These are phyloP conservation scores for Neurospora sp. DNA, from an alignment of 495 filamentous ascomycete genomes.

Conservation along the genomic window DNA sequence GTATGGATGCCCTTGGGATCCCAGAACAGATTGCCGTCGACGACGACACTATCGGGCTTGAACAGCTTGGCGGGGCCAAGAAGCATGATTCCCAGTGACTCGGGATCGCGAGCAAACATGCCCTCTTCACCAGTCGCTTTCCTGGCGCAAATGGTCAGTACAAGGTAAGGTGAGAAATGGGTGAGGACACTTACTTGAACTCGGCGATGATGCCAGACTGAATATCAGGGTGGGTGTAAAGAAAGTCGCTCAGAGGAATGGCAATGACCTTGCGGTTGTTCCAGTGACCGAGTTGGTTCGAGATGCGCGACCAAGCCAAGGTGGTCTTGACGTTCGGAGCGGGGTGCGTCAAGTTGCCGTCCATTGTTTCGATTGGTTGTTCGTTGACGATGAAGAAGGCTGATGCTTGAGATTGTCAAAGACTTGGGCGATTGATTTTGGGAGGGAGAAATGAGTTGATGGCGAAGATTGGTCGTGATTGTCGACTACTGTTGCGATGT, in stretches of 20 bases:
- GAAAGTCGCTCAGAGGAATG: constrained; percentile 1
- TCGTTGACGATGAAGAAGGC: background rate
- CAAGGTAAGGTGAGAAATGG: background rate
- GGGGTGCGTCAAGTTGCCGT: background rate
- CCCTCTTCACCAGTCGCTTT: background rate
- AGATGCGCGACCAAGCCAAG: background rate
- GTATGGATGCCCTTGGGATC: constrained; percentile 2
- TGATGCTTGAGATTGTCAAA: background rate
- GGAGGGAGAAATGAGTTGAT: background rate
- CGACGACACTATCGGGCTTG: background rate
- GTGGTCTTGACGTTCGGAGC: background rate
- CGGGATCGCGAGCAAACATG: constrained; percentile 1
- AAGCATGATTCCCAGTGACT: constrained; percentile 4
- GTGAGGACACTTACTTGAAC: background rate
- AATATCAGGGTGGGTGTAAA: background rate
- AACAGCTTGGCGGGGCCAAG: constrained; percentile 9
- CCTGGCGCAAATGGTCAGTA: background rate
- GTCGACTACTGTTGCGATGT: background rate
- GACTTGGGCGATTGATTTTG: background rate
- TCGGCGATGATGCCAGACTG: background rate
- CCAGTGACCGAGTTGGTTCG: constrained; percentile 12
- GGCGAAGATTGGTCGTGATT: background rate
- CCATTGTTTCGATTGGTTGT: background rate
- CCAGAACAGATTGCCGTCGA: constrained; percentile 4
- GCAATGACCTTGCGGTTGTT: constrained; percentile 11